Percentiles rank a stretch among this genome's conserved stretches.
These are phyloP conservation scores for Fusarium tjaetaba DNA, from an alignment of 2,329 filamentous ascomycete genomes.

Conservation along the genomic window DNA sequence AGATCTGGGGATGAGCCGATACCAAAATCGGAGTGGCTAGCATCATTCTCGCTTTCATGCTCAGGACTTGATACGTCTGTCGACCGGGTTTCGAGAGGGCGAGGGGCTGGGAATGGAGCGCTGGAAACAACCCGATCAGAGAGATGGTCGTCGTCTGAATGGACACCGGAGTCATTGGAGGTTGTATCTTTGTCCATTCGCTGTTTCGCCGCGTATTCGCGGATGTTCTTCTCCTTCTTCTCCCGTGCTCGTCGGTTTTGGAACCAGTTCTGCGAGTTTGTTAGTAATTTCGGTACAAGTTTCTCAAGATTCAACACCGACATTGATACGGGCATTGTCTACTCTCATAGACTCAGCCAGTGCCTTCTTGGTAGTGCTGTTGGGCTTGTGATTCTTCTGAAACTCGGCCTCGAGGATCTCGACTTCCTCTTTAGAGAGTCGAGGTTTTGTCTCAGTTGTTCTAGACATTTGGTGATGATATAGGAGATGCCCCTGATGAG, in stretches of 20 bases:
- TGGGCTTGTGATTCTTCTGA: slow-evolving; percentile 71
- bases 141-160: slow-evolving; percentile 45
- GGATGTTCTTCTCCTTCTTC: slow-evolving; percentile 69
- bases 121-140: slow-evolving; percentile 54
- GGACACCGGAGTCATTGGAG: slow-evolving; percentile 38
- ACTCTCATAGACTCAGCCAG: slow-evolving; percentile 70
- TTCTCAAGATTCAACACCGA: slow-evolving; percentile 46
- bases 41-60: slow-evolving; percentile 42
- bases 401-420: slow-evolving; percentile 70
- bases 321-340: slow-evolving; percentile 72
- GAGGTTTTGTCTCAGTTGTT: slow-evolving; percentile 60
- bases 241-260: slow-evolving; percentile 73
- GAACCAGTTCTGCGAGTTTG: slow-evolving; percentile 70
- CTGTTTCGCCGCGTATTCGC: slow-evolving; percentile 53
- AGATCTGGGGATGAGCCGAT: slow-evolving; percentile 35
- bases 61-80: slow-evolving; percentile 33
- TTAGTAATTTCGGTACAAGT: slow-evolving; percentile 43
- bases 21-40: slow-evolving; percentile 42
- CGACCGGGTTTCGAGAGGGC: slow-evolving; percentile 15
- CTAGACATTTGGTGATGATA: slow-evolving; percentile 53
- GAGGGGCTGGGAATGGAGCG: slow-evolving; percentile 51
- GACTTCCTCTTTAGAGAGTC: slow-evolving; percentile 68
- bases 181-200: slow-evolving; percentile 49
- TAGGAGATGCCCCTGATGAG: slow-evolving; percentile 50
- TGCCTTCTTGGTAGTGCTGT: slow-evolving; percentile 68